Conservation (phyloP, 2,329 filamentous ascomycete species). For the Fusarium virguliforme region DNA sequence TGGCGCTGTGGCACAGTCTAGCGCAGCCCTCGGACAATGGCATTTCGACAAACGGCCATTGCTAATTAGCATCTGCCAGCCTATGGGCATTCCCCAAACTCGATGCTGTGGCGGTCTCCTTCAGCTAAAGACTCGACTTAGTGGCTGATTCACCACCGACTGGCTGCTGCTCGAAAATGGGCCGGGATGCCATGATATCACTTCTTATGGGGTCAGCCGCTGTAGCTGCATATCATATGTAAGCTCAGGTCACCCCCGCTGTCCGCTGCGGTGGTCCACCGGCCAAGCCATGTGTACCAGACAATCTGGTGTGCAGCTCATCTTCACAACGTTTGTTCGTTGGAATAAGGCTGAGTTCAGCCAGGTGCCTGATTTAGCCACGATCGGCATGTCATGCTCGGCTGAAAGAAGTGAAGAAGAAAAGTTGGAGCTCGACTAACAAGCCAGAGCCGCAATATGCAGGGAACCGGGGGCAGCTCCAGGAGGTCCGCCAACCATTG, state of each 20-base stretch:
- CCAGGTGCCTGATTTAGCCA: constrained; percentile 23
- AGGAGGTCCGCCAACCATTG: constrained; percentile 33
- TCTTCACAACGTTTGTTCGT: constrained; percentile 18
- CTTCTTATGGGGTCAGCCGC: neutral
- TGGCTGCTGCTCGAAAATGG: constrained; percentile 11
- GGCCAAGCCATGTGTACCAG: constrained; percentile 11
- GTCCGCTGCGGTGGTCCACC: constrained; percentile 7
- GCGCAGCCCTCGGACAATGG: constrained; percentile 32
- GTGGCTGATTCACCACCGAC: constrained; percentile 31
- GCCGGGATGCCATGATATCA: constrained; percentile 6
- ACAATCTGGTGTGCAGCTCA: constrained; percentile 12
- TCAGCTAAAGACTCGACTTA: constrained; percentile 23
- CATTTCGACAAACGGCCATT: constrained; percentile 46
- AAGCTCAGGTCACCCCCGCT: constrained; percentile 15
- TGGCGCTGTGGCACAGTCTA: constrained; percentile 25
- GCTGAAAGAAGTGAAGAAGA: constrained; percentile 43
- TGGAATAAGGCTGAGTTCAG: constrained; percentile 43
- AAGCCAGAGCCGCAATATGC: constrained; percentile 38
- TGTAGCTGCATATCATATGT: constrained; percentile 19
- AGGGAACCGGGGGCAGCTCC: constrained; percentile 24
- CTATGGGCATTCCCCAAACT: constrained; percentile 42
- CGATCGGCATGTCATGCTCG: constrained; percentile 42
- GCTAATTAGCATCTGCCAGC: constrained; percentile 43
- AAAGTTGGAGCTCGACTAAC: constrained; percentile 18
- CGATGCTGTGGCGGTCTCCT: constrained; percentile 32